Evolutionary conservation across 2,329 filamentous ascomycete genomes (phyloP).

Genomic region (Phialocephala subalpina): DNA sequence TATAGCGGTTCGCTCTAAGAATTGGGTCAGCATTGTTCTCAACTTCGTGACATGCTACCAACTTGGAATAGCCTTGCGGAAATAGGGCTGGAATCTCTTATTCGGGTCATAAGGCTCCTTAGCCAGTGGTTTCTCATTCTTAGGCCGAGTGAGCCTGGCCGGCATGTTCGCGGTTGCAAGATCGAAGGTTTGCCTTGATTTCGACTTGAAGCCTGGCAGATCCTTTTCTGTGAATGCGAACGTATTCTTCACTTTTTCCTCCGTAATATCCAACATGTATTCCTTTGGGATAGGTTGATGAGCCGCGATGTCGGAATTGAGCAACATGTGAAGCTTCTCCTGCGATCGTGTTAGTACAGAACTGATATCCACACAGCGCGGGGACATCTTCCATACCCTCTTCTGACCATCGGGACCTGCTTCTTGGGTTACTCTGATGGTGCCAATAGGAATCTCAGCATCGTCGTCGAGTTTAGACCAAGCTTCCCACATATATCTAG

Average conservation of each 20-base stretch:
- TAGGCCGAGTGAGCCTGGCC: slow-evolving; percentile 54
- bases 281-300: slow-evolving; percentile 85
- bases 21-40: slow-evolving; percentile 32
- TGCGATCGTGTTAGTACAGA: slow-evolving; percentile 36
- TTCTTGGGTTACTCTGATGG: slow-evolving; percentile 59
- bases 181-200: slow-evolving; percentile 63
- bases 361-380: slow-evolving; percentile 9
- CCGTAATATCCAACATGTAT: slow-evolving; percentile 80
- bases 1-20: slow-evolving; percentile 77
- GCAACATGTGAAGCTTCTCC: slow-evolving; percentile 68
- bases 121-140: slow-evolving; percentile 55
- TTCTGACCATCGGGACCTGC: slow-evolving; percentile 60
- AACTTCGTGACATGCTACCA: slow-evolving; percentile 45
- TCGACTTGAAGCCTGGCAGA: slow-evolving; percentile 76
- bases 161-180: slow-evolving; percentile 67
- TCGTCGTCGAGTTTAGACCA: slow-evolving; percentile 82
- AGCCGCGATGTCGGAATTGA: slow-evolving; percentile 68
- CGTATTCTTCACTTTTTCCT: slow-evolving; percentile 78
- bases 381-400: slow-evolving; percentile 43
- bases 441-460: slow-evolving; percentile 83
- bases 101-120: slow-evolving; percentile 53
- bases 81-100: slow-evolving; percentile 68
- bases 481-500: slow-evolving; percentile 81
- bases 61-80: slow-evolving; percentile 79
- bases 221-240: slow-evolving; percentile 96